Evolutionary conservation across 2,329 filamentous ascomycete genomes (phyloP).

Genomic region (Verticillium isaacii): DNA sequence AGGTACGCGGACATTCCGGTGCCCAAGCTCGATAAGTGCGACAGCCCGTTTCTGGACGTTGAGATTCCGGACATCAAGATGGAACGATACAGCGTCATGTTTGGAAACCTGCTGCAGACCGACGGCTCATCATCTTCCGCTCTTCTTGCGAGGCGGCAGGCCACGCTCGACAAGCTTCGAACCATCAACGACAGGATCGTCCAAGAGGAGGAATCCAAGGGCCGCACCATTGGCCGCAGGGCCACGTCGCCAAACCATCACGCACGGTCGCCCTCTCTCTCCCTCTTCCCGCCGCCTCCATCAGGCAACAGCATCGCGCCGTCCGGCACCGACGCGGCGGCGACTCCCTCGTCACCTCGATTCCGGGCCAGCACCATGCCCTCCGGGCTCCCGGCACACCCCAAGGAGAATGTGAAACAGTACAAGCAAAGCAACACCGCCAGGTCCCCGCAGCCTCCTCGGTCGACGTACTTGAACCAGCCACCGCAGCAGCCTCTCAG

Average conservation of each 20-base stretch:
- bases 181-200: conserved; percentile 39
- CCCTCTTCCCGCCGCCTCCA: conserved; percentile 34
- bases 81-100: conserved; percentile 95
- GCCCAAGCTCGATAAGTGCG: conserved; percentile 14
- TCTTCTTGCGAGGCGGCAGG: conserved; percentile 53
- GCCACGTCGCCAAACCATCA: conserved; percentile 39
- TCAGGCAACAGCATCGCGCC: conserved; percentile 8
- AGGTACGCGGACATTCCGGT: conserved; percentile 19
- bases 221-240: conserved; percentile 29
- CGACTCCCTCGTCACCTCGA: conserved; percentile 30
- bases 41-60: conserved; percentile 56
- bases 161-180: conserved; percentile 53
- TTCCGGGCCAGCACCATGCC: conserved; percentile 53
- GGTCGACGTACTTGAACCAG: not conserved
- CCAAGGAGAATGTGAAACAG: not conserved
- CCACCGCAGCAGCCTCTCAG: conserved; percentile 9
- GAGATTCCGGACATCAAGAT: conserved; percentile 76
- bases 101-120: conserved; percentile 64
- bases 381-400: not conserved
- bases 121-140: conserved; percentile 24
- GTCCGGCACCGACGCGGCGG: conserved; percentile 12
- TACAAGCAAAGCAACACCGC: not conserved
- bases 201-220: conserved; percentile 1
- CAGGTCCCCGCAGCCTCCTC: not conserved
- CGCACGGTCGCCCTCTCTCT: conserved; percentile 32